phyloP scores from a whole-genome alignment of 2,329 filamentous ascomycete species.

The Curvularia hawaiiensis region DNA sequence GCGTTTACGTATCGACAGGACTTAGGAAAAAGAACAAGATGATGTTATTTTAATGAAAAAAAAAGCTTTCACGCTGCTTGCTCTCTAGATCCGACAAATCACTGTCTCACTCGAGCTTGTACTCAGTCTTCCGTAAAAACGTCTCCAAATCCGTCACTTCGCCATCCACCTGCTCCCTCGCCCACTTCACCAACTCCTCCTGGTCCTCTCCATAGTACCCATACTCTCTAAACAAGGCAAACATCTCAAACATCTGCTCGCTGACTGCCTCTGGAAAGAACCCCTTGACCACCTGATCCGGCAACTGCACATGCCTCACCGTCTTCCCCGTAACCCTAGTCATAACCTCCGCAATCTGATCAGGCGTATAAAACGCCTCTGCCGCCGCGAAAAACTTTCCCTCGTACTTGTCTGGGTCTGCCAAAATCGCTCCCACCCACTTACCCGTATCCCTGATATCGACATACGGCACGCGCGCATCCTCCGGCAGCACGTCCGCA shows the following conservation, averaged over 20 bases:
- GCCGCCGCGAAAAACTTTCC: slow-evolving; percentile 55
- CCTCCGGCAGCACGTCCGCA: slow-evolving; percentile 9
- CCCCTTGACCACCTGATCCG: slow-evolving; percentile 35
- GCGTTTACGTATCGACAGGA: background rate
- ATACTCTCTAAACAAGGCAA: slow-evolving; percentile 30
- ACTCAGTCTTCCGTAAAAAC: slow-evolving; percentile 31
- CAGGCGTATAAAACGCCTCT: slow-evolving; percentile 46
- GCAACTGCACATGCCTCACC: slow-evolving; percentile 30
- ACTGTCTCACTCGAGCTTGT: slow-evolving; percentile 25
- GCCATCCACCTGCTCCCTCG: slow-evolving; percentile 29
- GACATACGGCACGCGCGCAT: slow-evolving; percentile 50
- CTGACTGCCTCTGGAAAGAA: slow-evolving; percentile 26
- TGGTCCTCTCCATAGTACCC: slow-evolving; percentile 37
- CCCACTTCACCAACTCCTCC: slow-evolving; percentile 34
- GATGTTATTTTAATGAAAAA: background rate
- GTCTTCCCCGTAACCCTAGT: slow-evolving; percentile 49
- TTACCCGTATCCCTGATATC: slow-evolving; percentile 56
- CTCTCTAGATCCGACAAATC: background rate
- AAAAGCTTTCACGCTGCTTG: background rate
- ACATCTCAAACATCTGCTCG: slow-evolving; percentile 37
- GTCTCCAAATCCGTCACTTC: slow-evolving; percentile 34
- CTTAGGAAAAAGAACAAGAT: background rate
- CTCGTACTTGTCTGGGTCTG: slow-evolving; percentile 51
- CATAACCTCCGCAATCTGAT: slow-evolving; percentile 50
- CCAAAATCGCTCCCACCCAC: slow-evolving; percentile 50